Conservation (phyloP, 2,329 filamentous ascomycete genomes). For the Phaeophleospora eucalypticola region DNA sequence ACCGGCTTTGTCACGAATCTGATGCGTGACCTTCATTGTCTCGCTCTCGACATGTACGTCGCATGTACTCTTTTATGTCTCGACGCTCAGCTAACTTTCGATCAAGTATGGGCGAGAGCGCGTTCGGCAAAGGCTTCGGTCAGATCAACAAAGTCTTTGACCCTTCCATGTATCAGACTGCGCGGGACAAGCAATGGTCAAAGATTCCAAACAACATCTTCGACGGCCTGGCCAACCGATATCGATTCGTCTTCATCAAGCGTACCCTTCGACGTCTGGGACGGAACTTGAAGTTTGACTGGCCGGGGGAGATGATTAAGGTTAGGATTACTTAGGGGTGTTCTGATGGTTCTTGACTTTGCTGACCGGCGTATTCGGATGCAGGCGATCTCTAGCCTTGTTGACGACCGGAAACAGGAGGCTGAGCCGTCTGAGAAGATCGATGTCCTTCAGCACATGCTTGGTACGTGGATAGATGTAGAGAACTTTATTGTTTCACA, state of each 20-base stretch:
- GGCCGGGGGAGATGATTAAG: conserved; percentile 8
- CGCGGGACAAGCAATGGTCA: conserved; percentile 3
- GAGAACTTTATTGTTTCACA: too few relatives aligned
- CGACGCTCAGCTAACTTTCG: neutral
- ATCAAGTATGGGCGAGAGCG: conserved; percentile 7
- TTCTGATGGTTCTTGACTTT: too few relatives aligned
- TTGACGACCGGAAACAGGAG: too few relatives aligned
- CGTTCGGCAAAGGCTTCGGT: conserved; percentile 12
- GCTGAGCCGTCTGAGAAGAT: too few relatives aligned
- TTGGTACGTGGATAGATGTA: too few relatives aligned
- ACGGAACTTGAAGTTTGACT: conserved; percentile 9
- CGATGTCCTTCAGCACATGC: too few relatives aligned
- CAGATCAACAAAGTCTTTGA: neutral
- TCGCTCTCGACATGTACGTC: conserved; percentile 8
- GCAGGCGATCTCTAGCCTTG: too few relatives aligned
- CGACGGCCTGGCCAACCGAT: conserved; percentile 4
- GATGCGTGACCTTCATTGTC: conserved; percentile 9
- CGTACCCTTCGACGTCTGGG: conserved; percentile 5
- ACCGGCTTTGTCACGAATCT: conserved; percentile 3
- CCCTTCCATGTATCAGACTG: conserved; percentile 1
- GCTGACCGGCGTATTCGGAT: too few relatives aligned
- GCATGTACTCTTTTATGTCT: neutral
- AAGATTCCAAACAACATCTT: conserved; percentile 9
- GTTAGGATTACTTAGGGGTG: too few relatives aligned
- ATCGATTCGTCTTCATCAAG: conserved; percentile 12